A percentile compares a stretch with the other conserved stretches of the same genome.
Conservation (phyloP, 352 stramenopile species). For the Phytophthora chlamydospora region DNA sequence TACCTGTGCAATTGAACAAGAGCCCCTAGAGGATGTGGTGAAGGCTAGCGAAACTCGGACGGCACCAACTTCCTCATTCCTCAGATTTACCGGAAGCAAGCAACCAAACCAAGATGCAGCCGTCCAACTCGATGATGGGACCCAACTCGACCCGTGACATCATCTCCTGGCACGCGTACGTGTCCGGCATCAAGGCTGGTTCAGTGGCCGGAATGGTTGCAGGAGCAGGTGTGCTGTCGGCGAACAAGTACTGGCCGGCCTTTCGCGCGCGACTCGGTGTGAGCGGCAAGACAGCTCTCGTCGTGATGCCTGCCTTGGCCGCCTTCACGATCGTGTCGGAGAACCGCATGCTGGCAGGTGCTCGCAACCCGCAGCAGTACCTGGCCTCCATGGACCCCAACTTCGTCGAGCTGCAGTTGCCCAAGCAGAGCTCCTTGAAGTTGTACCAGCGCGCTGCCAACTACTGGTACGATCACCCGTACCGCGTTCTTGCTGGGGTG, state of each 20-base stretch:
- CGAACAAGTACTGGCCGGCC: slow-evolving; percentile 53
- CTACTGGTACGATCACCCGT: slow-evolving; percentile 73
- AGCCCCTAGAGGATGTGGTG: too few species aligned
- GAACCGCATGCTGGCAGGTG: slow-evolving; percentile 48
- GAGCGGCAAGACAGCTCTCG: slow-evolving; percentile 70
- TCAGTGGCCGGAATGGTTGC: slow-evolving; percentile 31
- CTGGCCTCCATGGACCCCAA: slow-evolving; percentile 51
- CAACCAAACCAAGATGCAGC: slow-evolving; percentile 5
- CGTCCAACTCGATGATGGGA: slow-evolving; percentile 1
- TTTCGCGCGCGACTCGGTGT: slow-evolving; percentile 66
- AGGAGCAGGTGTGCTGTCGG: slow-evolving; percentile 38
- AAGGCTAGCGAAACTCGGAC: too few species aligned
- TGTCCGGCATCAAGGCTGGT: slow-evolving; percentile 48
- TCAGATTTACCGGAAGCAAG: slow-evolving; percentile 4
- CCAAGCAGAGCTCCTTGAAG: slow-evolving; percentile 39
- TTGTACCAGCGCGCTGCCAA: slow-evolving; percentile 60
- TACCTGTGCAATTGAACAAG: too few species aligned
- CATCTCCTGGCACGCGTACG: slow-evolving; percentile 44
- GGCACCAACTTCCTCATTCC: slow-evolving; percentile 5
- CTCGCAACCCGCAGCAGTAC: slow-evolving; percentile 68
- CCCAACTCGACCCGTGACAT: slow-evolving; percentile 30
- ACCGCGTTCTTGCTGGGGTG: slow-evolving; percentile 49
- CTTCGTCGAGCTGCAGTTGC: slow-evolving; percentile 34
- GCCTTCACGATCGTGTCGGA: slow-evolving; percentile 64
- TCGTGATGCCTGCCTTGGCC: slow-evolving; percentile 51